Evolutionary conservation across 345 rosid species (phyloP).

Genomic region (Microthlaspi erraticum): DNA sequence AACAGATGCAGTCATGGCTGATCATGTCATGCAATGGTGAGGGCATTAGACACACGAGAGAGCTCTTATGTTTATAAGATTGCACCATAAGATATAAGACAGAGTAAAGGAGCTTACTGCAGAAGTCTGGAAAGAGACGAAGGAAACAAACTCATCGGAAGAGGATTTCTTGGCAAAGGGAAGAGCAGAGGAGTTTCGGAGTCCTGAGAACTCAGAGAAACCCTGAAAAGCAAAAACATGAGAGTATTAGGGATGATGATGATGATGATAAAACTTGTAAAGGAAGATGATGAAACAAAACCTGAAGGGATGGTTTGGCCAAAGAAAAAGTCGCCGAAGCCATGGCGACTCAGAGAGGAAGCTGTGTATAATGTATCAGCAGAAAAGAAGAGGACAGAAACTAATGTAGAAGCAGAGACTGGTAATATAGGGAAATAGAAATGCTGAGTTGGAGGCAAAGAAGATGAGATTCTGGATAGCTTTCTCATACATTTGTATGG

Average conservation of each 20-base stretch:
- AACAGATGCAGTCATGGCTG: constrained; percentile 17
- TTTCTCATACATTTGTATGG: constrained; percentile 46
- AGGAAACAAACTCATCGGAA: constrained; percentile 73
- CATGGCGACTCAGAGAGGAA: constrained; percentile 50
- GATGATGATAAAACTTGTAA: neutral
- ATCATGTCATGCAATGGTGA: constrained; percentile 39
- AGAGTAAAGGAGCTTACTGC: constrained; percentile 62
- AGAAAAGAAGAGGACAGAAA: constrained; percentile 35
- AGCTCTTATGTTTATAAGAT: constrained; percentile 17
- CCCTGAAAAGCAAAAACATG: constrained; percentile 62
- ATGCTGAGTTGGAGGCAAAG: constrained; percentile 45
- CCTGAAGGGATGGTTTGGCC: constrained; percentile 91
- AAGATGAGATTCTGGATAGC: constrained; percentile 95
- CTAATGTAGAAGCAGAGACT: constrained; percentile 27
- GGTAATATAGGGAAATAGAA: constrained; percentile 33
- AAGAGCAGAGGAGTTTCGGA: constrained; percentile 66
- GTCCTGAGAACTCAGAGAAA: constrained; percentile 79
- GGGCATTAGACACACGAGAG: constrained; percentile 12
- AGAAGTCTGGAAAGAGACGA: constrained; percentile 75
- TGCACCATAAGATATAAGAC: constrained; percentile 16
- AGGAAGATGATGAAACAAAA: constrained; percentile 36
- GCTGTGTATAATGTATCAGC: constrained; percentile 28
- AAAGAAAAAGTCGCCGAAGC: constrained; percentile 93
- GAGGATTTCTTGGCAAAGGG: constrained; percentile 64
- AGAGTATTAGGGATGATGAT: constrained; percentile 6